phyloP scores from a whole-genome alignment of 331 rosid species.

The Malus hybrid region DNA sequence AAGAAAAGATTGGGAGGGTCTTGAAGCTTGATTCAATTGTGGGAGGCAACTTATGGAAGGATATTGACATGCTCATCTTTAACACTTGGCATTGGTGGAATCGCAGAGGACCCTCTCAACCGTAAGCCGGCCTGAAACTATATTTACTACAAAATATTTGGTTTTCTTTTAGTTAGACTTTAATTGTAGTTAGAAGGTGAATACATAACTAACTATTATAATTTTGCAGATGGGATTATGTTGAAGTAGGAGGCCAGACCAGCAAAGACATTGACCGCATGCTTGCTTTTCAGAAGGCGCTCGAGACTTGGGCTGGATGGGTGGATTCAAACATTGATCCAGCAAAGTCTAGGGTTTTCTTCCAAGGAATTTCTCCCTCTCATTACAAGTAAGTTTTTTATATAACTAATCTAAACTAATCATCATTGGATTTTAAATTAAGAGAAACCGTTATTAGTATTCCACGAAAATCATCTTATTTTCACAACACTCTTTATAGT shows the following conservation, averaged over 20 bases:
- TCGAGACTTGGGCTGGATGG: slow-evolving; percentile 75
- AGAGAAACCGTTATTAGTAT: no score
- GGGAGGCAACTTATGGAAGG: slow-evolving; percentile 56
- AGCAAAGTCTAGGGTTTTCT: slow-evolving; percentile 46
- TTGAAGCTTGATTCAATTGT: slow-evolving; percentile 72
- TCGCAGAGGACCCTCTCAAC: slow-evolving; percentile 91
- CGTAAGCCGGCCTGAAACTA: slow-evolving; percentile 33
- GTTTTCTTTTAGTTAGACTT: no score
- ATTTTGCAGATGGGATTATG: slow-evolving; percentile 65
- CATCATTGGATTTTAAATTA: neutral
- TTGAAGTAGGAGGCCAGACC: slow-evolving; percentile 36
- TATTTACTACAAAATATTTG: neutral
- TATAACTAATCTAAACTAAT: neutral
- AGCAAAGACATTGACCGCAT: slow-evolving; percentile 71
- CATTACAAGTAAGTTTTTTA: slow-evolving; percentile 67
- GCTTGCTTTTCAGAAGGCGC: slow-evolving; percentile 71
- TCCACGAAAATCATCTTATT: no score
- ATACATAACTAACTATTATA: no score
- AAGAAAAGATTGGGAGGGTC: slow-evolving; percentile 58
- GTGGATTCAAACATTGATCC: slow-evolving; percentile 59
- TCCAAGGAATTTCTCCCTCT: slow-evolving; percentile 93
- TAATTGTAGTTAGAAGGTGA: no score
- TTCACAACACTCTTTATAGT: no score
- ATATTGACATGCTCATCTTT: slow-evolving; percentile 62
- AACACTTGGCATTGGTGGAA: slow-evolving; percentile 99